Conservation (phyloP, 495 filamentous ascomycete species). For the Aspergillus carlsbadensis region DNA sequence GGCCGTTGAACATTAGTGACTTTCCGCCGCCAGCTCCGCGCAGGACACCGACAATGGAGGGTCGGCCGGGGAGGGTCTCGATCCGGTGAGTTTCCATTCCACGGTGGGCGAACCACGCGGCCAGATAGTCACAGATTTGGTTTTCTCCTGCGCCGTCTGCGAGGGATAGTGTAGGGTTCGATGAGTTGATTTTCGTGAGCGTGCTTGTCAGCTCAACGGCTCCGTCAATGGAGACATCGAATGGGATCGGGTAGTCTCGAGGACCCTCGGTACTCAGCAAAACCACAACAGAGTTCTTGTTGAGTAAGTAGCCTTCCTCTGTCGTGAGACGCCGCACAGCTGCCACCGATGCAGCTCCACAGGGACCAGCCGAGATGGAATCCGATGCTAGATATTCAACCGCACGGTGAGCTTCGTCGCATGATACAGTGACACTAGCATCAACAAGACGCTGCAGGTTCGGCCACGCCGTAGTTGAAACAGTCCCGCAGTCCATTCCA, state of each 20-base stretch:
- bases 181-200: constrained; percentile 45
- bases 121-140: constrained; percentile 39
- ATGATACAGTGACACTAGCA: constrained; percentile 55
- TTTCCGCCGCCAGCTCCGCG: constrained; percentile 42
- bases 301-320: constrained; percentile 31
- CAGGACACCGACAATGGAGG: constrained; percentile 47
- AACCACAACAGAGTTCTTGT: constrained; percentile 52
- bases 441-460: constrained; percentile 54
- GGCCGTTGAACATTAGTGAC: constrained; percentile 50
- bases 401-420: constrained; percentile 54
- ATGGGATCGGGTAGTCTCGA: constrained; percentile 34
- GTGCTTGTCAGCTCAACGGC: constrained; percentile 35
- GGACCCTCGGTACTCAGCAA: constrained; percentile 50
- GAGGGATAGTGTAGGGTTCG: constrained; percentile 40
- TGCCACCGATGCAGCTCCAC: constrained; percentile 60
- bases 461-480: constrained; percentile 62
- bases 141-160: constrained; percentile 40
- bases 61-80: constrained; percentile 39
- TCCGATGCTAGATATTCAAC: constrained; percentile 44
- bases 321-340: constrained; percentile 48
- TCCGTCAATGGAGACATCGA: constrained; percentile 34
- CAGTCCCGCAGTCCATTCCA: constrained; percentile 67
- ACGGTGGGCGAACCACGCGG: constrained; percentile 45
- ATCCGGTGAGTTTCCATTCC: constrained; percentile 46
- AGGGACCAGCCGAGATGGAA: constrained; percentile 58